A percentile compares a stretch with the other conserved stretches of the same genome.
Conservation (phyloP, 768 basidiomycete species). For the Kwoniella shandongensis region DNA sequence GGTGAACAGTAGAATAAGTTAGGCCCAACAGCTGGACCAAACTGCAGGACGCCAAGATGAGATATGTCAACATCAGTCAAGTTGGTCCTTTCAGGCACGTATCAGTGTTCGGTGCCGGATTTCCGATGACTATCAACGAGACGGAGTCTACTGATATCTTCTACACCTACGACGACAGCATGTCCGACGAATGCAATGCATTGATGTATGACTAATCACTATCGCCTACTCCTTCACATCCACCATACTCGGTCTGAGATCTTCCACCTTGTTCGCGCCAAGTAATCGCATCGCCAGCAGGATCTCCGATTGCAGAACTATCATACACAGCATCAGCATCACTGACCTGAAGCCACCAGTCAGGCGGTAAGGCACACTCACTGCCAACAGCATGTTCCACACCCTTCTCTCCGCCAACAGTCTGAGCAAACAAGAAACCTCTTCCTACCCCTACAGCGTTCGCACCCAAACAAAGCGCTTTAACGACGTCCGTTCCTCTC, state of each 20-base stretch:
- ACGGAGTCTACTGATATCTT: too few species aligned
- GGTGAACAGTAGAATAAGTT: too few species aligned
- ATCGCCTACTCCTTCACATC: conserved; percentile 39
- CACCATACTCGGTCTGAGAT: conserved; percentile 75
- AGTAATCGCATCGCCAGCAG: conserved; percentile 71
- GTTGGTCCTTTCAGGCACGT: too few species aligned
- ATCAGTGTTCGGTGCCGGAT: too few species aligned
- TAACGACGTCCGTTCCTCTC: conserved; percentile 47
- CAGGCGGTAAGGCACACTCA: too few species aligned
- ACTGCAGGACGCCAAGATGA: too few species aligned
- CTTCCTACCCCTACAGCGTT: conserved; percentile 51
- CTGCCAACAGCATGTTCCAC: conserved; percentile 46
- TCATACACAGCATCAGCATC: conserved; percentile 2
- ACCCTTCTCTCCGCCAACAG: conserved; percentile 42
- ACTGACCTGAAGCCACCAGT: background rate
- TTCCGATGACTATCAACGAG: too few species aligned
- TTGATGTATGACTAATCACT: too few species aligned
- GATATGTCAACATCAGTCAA: too few species aligned
- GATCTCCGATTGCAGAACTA: conserved; percentile 74
- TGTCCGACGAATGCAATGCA: too few species aligned
- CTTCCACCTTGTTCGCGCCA: conserved; percentile 65
- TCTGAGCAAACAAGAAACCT: conserved; percentile 46
- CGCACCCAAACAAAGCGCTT: conserved; percentile 51
- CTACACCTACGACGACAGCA: too few species aligned
- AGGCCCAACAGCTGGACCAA: too few species aligned